Evolutionary conservation across 805 yeast species (phyloP).

Genomic region (Wickerhamiella australiensis): DNA sequence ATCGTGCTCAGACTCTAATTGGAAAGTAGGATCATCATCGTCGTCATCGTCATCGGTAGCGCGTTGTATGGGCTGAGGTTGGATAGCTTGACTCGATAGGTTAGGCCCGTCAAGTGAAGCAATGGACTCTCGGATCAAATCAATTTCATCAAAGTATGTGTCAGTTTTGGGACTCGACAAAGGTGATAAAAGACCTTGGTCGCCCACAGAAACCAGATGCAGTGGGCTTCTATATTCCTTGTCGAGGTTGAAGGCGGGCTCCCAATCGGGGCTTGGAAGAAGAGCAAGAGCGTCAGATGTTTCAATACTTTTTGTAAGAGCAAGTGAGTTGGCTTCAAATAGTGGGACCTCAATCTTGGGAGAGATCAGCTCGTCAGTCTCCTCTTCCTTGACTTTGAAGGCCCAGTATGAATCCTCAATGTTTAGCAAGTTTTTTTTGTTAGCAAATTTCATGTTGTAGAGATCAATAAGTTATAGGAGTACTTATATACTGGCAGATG

Average conservation of each 20-base stretch:
- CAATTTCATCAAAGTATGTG: neutral
- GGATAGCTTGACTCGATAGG: neutral
- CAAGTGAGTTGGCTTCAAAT: neutral
- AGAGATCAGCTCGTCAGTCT: neutral
- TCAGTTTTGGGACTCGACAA: neutral
- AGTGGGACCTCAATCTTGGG: neutral
- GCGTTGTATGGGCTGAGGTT: neutral
- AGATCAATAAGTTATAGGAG: neutral
- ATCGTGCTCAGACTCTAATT: neutral
- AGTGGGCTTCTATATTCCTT: neutral
- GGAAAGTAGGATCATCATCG: neutral
- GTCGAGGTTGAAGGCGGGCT: neutral
- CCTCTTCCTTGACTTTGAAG: neutral
- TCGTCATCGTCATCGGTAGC: neutral
- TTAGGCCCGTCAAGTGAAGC: neutral
- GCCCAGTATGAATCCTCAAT: neutral
- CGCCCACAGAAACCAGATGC: neutral
- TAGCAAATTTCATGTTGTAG: slow-evolving; percentile 3
- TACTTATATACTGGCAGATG: neutral
- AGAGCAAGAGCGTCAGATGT: neutral
- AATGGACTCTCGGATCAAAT: neutral
- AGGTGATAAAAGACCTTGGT: neutral
- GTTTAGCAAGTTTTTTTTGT: neutral
- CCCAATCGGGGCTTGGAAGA: neutral
- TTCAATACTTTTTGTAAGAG: neutral